Base-by-base conservation (phyloP, 129 eudicot genomes). In the Flaveria trinervia region DNA sequence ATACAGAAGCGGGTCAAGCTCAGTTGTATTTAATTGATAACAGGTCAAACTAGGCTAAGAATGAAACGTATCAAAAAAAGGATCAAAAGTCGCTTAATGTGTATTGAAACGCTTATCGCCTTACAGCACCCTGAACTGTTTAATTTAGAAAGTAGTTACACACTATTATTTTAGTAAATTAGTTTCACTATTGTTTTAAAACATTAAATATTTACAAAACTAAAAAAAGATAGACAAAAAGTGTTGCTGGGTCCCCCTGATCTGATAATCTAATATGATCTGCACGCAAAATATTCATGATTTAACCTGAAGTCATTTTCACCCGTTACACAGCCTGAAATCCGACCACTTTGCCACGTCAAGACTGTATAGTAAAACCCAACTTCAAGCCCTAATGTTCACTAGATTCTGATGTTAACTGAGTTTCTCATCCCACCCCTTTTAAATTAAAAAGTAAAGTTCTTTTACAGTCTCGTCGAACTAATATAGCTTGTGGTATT, bases 381-480 rank as follows among this genome's bases (percentile, higher is more conserved):
- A 65, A 30, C 46, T 15, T 62, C 12, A 65, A 65, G 23, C 46
- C 70, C 48, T 12, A 5, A 30, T 7, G 48, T 33, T 77, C 55
- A 66, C 74, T 67, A 39, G 41, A 76, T 20, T 9, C 52, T 69
- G 11, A n/a, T 16, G 60, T 26, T 23, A 49, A 13, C 74, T 70
- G n/a, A 49, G 64, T 52, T 71, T 71, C n/a, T 52, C 76, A 52
- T 11, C 76, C 65, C 30, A 26, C 30, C 30, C 30, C 30, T 26
- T 26, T 26, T 26, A 12, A 26, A 64, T 15, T 48, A 15, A n/a
- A 62, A 64, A 1, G 5, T n/a, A 25, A 18, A 44, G 45, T 60
- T 44, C 70, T 45, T n/a, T 73, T 72, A 17, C 71, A 17, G 17
- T 75, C 30, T 57, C 43, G 67, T 77, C 44, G 0, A 77, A 52